Base-by-base conservation (phyloP, 2,329 filamentous ascomycete species). In the Penicillium sclerotiorum region DNA sequence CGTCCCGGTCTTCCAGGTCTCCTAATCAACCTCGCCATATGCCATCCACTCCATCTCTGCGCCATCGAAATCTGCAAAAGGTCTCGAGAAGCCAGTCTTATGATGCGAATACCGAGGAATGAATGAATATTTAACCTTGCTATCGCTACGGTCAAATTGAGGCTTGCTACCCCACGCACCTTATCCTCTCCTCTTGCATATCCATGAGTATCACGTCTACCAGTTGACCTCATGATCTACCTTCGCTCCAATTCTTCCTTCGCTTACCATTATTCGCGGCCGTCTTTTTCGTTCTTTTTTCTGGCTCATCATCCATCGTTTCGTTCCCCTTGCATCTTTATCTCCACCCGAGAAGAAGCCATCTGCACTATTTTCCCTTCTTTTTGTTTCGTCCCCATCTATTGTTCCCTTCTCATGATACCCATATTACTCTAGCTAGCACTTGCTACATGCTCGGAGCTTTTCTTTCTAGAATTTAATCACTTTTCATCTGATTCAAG, bases 41-140 rank as follows among this genome's bases (percentile, higher is more conserved):
- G 41, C 70, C 70, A 11, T 73, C 71, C 8, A 71, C 69, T 2
- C 68, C 71, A 3, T 68, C 62, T 13, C 32, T 71, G 23, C 55
- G 61, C 6, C 55, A 61, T 33, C 66, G 62, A 25, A 53, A 53
- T 4, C 41, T 57, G 18, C 55, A 56, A 13, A 56, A 59, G 22
- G 50, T 63, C 27, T 62, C 63, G 7, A 53, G 68, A 42, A 65
- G 66, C 40, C 66, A 63, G 27, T 73, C 71, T 35, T 61, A 67
- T 38, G 69, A 71, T 56, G 59, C 64, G 1, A 65, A 62, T 50
- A 57, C 56, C 9, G 53, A 55, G 8, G 56, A 62, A 46, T 58
- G 46, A 56, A 53, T 12, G 38, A 18, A 25, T 40, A 15, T 23
- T 50, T 33, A 7, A 33, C 41, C 43, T 18, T 39, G 21, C 33